Evolutionary conservation across 768 basidiomycete species (phyloP).

Genomic region (Mycena kentingensis): DNA sequence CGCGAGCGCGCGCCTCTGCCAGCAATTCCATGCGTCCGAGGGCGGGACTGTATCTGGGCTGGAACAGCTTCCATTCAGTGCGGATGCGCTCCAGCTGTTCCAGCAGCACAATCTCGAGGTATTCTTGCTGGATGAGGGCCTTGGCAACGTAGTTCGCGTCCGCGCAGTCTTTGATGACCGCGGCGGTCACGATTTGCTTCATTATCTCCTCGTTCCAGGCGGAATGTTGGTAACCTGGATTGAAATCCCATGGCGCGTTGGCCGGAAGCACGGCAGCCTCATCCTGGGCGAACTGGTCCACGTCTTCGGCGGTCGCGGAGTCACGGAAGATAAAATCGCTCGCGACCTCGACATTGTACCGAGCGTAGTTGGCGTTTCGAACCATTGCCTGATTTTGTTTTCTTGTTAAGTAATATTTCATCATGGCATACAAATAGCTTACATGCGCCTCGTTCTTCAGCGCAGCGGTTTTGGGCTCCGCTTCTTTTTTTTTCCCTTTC

Average conservation of each 20-base stretch:
- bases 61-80: conserved; percentile 11
- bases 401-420: too few relatives aligned
- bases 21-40: conserved; percentile 10
- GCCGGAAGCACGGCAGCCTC: neutral
- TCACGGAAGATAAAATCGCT: conserved; percentile 12
- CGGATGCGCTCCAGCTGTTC: conserved; percentile 9
- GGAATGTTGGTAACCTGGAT: conserved; percentile 12
- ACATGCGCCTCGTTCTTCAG: too few relatives aligned
- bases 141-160: conserved; percentile 4
- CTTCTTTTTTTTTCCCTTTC: too few relatives aligned
- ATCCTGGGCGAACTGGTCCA: conserved; percentile 5
- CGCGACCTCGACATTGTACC: conserved; percentile 10
- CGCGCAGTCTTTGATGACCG: conserved; percentile 4
- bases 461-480: too few relatives aligned
- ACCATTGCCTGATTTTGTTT: too few relatives aligned
- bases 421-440: too few relatives aligned
- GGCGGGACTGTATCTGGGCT: conserved; percentile 8
- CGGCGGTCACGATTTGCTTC: conserved; percentile 5
- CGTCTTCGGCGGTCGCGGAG: conserved; percentile 4
- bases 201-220: conserved; percentile 17
- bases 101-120: conserved; percentile 8
- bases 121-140: conserved; percentile 5
- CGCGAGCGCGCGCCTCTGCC: conserved; percentile 13
- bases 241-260: conserved; percentile 15
- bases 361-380: conserved; percentile 5